Conservation (phyloP, 2,329 filamentous ascomycete species). For the Teratosphaeria pseudoeucalypti region DNA sequence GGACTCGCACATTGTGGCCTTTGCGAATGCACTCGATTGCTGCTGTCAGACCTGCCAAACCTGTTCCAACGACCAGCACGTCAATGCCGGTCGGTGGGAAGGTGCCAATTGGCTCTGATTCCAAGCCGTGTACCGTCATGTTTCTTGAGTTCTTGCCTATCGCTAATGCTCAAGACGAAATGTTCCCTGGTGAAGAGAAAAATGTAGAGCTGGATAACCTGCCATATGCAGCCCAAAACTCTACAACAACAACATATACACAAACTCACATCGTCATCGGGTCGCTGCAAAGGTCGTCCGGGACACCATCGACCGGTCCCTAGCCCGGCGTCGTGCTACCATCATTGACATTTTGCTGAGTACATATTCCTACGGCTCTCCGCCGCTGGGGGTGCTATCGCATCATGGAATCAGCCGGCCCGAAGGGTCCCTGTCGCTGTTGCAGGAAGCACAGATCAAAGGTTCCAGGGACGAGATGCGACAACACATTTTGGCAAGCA, state of each 20-base stretch:
- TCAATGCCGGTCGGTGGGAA: conserved; percentile 32
- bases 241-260: not conserved
- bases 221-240: not conserved
- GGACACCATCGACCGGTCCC: not conserved
- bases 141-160: conserved; percentile 13
- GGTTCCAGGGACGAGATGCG: not conserved
- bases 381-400: not conserved
- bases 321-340: not conserved
- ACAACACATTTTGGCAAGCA: not conserved
- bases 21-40: conserved; percentile 24
- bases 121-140: conserved; percentile 24
- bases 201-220: not conserved
- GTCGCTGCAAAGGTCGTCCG: not conserved
- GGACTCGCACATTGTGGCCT: conserved; percentile 22
- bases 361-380: not conserved
- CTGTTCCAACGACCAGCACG: conserved; percentile 23
- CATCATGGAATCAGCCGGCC: not conserved
- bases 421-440: not conserved
- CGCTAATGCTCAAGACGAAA: not conserved
- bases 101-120: conserved; percentile 40
- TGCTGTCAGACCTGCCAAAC: conserved; percentile 21
- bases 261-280: not conserved
- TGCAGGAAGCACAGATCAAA: not conserved
- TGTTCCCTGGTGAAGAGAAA: not conserved
- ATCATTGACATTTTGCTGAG: not conserved